A percentile compares a stretch with the other conserved stretches of the same genome.
phyloP scores from a whole-genome alignment of 2,329 filamentous ascomycete genomes.

The Cladophialophora psammophila region DNA sequence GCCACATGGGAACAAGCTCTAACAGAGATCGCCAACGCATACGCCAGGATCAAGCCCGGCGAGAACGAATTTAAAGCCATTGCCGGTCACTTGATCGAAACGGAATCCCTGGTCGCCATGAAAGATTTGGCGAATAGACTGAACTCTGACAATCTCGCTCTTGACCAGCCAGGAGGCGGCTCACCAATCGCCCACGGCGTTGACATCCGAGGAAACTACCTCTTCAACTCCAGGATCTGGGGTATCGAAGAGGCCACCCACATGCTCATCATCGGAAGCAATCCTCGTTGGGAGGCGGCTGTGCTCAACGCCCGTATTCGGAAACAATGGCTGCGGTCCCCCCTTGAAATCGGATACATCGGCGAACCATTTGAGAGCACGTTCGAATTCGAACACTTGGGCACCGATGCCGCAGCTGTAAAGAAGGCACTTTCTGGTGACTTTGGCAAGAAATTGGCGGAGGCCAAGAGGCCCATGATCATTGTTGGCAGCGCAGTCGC shows the following conservation, averaged over 20 bases:
- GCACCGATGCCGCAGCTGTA: slow-evolving; percentile 76
- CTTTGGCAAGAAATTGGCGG: slow-evolving; percentile 90
- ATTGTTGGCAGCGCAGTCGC: slow-evolving; percentile 91
- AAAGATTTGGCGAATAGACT: slow-evolving; percentile 98
- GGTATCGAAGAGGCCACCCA: slow-evolving; percentile 93
- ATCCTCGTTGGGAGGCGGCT: slow-evolving; percentile 92
- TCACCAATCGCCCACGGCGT: slow-evolving; percentile 88
- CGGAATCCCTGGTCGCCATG: slow-evolving; percentile 91
- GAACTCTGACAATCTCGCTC: slow-evolving; percentile 91
- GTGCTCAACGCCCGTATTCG: slow-evolving; percentile 95
- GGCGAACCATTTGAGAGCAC: slow-evolving; percentile 92
- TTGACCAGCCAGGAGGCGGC: slow-evolving; percentile 86
- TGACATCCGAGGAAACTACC: slow-evolving; percentile 91
- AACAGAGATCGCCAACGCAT: slow-evolving; percentile 82
- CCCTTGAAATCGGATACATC: slow-evolving; percentile 89
- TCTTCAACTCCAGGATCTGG: slow-evolving; percentile 94
- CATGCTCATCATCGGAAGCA: slow-evolving; percentile 92
- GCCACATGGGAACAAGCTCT: slow-evolving; percentile 96
- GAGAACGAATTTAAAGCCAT: slow-evolving; percentile 96
- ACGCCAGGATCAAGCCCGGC: slow-evolving; percentile 78
- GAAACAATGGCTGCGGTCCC: slow-evolving; percentile 96
- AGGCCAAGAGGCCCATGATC: slow-evolving; percentile 93
- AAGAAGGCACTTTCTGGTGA: slow-evolving; percentile 84
- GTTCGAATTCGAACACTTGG: slow-evolving; percentile 93
- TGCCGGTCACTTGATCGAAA: slow-evolving; percentile 88